Evolutionary conservation across 2,329 filamentous ascomycete species (phyloP).

Genomic region (Colletotrichum falcatum): DNA sequence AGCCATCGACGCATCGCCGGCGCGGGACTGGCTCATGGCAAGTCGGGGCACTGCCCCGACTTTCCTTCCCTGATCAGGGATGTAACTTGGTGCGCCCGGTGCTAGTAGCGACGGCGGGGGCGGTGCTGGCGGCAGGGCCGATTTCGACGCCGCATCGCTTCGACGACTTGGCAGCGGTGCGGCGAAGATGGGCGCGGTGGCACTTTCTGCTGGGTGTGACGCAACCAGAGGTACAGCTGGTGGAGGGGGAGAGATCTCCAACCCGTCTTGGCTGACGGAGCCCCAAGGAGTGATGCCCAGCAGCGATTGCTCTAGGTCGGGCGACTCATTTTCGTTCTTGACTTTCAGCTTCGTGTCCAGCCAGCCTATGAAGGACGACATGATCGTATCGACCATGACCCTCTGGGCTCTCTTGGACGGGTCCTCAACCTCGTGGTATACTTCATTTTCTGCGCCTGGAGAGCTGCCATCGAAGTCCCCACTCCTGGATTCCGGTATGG

Average conservation of each 20-base stretch:
- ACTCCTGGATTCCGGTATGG: background rate
- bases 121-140: background rate
- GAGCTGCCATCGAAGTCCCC: background rate
- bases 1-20: background rate
- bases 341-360: conserved; percentile 24
- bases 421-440: background rate
- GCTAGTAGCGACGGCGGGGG: background rate
- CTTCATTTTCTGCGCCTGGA: background rate
- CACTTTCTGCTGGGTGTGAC: background rate
- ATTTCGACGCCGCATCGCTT: too few species aligned
- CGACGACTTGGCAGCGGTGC: background rate
- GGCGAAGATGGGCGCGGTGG: too few species aligned
- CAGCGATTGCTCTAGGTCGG: background rate
- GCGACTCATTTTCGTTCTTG: conserved; percentile 5
- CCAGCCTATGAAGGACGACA: conserved; percentile 34
- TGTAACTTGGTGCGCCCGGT: background rate
- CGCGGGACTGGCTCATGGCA: background rate
- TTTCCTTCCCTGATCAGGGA: background rate
- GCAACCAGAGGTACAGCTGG: too few species aligned
- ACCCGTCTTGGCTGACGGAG: background rate
- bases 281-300: rapidly evolving
- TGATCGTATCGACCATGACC: conserved; percentile 30
- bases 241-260: background rate
- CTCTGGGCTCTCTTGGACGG: background rate
- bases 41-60: background rate